phyloP scores from a whole-genome alignment of 257 asterid genomes.

The Solanum pimpinellifolium region DNA sequence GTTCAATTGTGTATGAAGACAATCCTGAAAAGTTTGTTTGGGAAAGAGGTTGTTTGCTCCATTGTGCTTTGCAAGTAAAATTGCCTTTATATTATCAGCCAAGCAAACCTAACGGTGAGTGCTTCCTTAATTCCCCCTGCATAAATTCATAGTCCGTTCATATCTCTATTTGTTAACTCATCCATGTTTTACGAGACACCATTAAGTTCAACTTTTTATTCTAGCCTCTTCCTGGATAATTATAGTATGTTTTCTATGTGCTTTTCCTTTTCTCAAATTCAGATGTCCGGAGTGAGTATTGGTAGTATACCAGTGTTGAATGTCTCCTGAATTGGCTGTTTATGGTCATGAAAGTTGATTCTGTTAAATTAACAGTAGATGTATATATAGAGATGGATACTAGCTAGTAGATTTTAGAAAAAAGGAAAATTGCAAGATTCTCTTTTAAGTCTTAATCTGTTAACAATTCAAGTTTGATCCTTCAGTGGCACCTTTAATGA shows the following conservation, averaged over 20 bases:
- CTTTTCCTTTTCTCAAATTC: neutral
- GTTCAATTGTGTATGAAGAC: conserved; percentile 40
- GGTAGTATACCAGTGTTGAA: neutral
- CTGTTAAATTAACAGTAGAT: neutral
- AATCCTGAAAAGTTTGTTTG: conserved; percentile 66
- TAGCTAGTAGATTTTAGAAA: neutral
- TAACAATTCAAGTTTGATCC: neutral
- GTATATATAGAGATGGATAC: neutral
- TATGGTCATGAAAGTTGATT: neutral
- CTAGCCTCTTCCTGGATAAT: neutral
- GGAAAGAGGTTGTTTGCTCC: conserved; percentile 59
- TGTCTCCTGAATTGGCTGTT: neutral
- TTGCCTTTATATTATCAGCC: conserved; percentile 59
- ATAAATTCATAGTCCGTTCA: neutral
- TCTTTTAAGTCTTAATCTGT: neutral
- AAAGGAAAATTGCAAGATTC: neutral
- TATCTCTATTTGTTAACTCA: neutral
- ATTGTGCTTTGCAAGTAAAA: conserved; percentile 57
- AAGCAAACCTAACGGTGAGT: conserved; percentile 43
- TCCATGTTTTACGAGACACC: neutral
- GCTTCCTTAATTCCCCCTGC: neutral
- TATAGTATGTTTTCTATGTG: neutral
- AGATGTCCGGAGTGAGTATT: neutral
- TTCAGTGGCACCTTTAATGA: neutral
- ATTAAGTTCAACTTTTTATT: neutral